phyloP scores from a whole-genome alignment of 805 yeast species.

The Cyberlindnera amylophila region DNA sequence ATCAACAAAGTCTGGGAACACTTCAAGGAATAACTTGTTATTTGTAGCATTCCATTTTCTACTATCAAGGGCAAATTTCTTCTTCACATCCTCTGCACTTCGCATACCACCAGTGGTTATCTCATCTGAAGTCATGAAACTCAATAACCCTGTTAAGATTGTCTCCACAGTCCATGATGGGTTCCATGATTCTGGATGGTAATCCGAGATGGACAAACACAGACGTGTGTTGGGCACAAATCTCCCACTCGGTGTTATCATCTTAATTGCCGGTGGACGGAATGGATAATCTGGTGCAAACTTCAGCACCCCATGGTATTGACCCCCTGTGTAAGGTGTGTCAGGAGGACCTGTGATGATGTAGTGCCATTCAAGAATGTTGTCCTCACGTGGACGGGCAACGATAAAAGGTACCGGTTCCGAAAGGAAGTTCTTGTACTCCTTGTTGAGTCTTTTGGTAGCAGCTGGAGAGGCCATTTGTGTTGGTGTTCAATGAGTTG shows the following conservation, averaged over 20 bases:
- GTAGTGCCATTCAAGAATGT: slow-evolving; percentile 90
- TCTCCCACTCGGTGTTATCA: slow-evolving; percentile 87
- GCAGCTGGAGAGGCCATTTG: slow-evolving; percentile 27
- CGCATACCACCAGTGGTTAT: slow-evolving; percentile 76
- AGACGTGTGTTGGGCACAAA: slow-evolving; percentile 71
- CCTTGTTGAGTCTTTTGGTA: slow-evolving; percentile 58
- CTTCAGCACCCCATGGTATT: slow-evolving; percentile 78
- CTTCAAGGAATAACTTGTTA: slow-evolving; percentile 43
- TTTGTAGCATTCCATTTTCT: slow-evolving; percentile 27
- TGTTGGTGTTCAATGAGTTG: neutral
- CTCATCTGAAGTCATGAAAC: slow-evolving; percentile 88
- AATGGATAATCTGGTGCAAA: slow-evolving; percentile 86
- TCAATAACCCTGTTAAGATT: slow-evolving; percentile 76
- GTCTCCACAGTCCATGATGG: slow-evolving; percentile 94
- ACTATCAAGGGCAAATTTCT: slow-evolving; percentile 51
- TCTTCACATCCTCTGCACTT: slow-evolving; percentile 54
- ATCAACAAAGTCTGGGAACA: slow-evolving; percentile 47
- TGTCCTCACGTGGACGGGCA: slow-evolving; percentile 82
- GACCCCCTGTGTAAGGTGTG: slow-evolving; percentile 81
- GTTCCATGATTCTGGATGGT: slow-evolving; percentile 92
- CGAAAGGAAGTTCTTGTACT: slow-evolving; percentile 68
- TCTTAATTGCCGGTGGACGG: slow-evolving; percentile 81
- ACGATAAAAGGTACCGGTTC: slow-evolving; percentile 79
- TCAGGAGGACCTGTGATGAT: slow-evolving; percentile 87
- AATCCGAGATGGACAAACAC: slow-evolving; percentile 86